phyloP scores from a whole-genome alignment of 768 basidiomycete genomes.

The Phylloporus sp. region DNA sequence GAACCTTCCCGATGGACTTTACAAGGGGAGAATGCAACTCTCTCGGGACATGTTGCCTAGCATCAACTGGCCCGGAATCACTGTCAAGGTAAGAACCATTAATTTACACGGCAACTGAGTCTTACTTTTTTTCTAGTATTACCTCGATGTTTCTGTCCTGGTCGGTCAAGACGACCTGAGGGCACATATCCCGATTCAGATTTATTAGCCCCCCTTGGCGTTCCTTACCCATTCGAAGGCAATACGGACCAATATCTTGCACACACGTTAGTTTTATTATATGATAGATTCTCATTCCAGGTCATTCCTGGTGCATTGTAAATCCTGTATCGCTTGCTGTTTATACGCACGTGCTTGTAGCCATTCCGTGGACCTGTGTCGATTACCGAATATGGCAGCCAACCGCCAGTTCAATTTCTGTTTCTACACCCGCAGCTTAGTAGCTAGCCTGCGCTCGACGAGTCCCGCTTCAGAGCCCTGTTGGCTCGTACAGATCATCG shows the following conservation, averaged over 20 bases:
- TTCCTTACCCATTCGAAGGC: background rate
- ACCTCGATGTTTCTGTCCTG: constrained; percentile 66
- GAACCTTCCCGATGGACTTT: constrained; percentile 63
- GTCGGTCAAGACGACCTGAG: constrained; percentile 60
- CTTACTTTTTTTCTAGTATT: constrained; percentile 47
- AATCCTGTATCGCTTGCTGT: constrained; percentile 2
- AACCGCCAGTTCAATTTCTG: background rate
- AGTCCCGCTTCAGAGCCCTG: too few species aligned
- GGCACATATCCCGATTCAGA: constrained; percentile 58
- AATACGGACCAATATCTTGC: background rate
- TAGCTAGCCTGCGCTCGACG: too few species aligned
- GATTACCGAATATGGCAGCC: background rate
- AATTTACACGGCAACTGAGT: constrained; percentile 9
- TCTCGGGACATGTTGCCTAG: constrained; percentile 58
- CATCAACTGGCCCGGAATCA: constrained; percentile 64
- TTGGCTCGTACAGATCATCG: background rate
- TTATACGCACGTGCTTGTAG: constrained; percentile 1
- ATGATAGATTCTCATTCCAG: background rate
- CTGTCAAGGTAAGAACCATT: constrained; percentile 52
- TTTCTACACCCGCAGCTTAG: too few species aligned
- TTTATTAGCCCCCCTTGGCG: constrained; percentile 35
- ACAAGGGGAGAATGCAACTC: constrained; percentile 54
- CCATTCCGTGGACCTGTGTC: background rate
- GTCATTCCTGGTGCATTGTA: constrained; percentile 2
- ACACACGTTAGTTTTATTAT: background rate